These are phyloP conservation scores for Myriosclerotinia scirpicola DNA, from an alignment of 2,329 filamentous ascomycete species.

Conservation along the genomic window DNA sequence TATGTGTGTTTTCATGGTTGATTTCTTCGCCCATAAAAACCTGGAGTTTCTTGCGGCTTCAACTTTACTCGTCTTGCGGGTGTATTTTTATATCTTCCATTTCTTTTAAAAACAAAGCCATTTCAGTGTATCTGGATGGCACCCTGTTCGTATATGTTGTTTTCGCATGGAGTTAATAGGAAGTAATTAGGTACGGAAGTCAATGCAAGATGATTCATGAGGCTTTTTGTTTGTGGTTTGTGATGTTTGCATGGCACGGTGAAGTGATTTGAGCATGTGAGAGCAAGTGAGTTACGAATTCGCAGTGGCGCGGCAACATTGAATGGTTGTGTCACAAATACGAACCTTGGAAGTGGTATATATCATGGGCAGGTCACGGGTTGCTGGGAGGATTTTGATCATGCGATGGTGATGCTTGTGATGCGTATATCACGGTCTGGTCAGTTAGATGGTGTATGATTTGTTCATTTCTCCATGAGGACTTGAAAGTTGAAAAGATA, in stretches of 20 bases:
- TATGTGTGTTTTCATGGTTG: constrained; percentile 29
- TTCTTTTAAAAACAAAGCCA: not conserved
- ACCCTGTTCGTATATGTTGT: constrained; percentile 2
- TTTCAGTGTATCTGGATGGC: constrained; percentile 13
- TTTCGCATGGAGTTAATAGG: constrained; percentile 1
- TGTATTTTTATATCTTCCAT: constrained; percentile 34
- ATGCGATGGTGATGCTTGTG: not conserved
- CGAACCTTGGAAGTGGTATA: too few species aligned
- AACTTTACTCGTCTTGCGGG: not conserved
- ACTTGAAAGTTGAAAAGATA: too few species aligned
- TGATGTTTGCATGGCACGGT: not conserved
- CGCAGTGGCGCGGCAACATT: not conserved
- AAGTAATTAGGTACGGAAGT: constrained; percentile 1
- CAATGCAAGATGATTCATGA: constrained; percentile 6
- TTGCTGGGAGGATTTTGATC: not conserved
- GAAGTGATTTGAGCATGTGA: not conserved
- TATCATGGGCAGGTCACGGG: not conserved
- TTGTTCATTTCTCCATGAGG: too few species aligned
- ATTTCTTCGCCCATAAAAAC: constrained; percentile 5
- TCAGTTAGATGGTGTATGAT: too few species aligned
- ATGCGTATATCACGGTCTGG: too few species aligned
- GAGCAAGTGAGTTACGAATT: not conserved
- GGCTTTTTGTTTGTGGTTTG: not conserved
- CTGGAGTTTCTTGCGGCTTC: constrained; percentile 13
- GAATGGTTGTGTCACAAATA: not conserved